Conservation (phyloP, 257 asterid genomes). For the Solanum okadae region DNA sequence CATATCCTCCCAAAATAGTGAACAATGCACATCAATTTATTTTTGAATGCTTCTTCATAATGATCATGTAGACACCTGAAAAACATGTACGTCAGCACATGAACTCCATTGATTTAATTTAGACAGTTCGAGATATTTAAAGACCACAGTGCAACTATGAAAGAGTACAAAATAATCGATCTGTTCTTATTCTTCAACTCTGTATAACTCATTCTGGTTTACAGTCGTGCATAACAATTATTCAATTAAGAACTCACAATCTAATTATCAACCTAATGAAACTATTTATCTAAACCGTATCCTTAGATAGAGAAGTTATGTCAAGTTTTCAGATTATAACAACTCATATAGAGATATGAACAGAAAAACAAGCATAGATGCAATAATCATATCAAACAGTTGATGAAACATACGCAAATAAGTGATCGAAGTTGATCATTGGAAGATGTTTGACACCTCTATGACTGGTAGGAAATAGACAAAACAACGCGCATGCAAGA, state of each 20-base stretch:
- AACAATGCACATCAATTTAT: slow-evolving; percentile 70
- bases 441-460: slow-evolving; percentile 66
- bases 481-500: slow-evolving; percentile 72
- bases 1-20: slow-evolving; percentile 77
- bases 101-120: background rate
- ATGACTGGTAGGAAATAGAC: slow-evolving; percentile 61
- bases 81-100: background rate
- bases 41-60: slow-evolving; percentile 38
- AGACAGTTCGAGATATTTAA: background rate
- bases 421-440: slow-evolving; percentile 60
- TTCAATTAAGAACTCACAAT: background rate
- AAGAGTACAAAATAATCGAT: background rate
- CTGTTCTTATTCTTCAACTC: background rate
- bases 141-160: background rate
- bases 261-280: background rate
- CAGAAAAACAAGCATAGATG: background rate
- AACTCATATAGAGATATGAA: background rate
- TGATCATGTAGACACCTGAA: slow-evolving; percentile 58
- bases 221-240: background rate
- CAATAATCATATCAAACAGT: background rate
- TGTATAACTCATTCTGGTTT: background rate
- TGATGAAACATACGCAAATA: slow-evolving; percentile 64
- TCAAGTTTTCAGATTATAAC: background rate
- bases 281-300: background rate
- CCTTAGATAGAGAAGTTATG: background rate